Evolutionary conservation across 768 basidiomycete genomes (phyloP).

Genomic region (Russula emetica): DNA sequence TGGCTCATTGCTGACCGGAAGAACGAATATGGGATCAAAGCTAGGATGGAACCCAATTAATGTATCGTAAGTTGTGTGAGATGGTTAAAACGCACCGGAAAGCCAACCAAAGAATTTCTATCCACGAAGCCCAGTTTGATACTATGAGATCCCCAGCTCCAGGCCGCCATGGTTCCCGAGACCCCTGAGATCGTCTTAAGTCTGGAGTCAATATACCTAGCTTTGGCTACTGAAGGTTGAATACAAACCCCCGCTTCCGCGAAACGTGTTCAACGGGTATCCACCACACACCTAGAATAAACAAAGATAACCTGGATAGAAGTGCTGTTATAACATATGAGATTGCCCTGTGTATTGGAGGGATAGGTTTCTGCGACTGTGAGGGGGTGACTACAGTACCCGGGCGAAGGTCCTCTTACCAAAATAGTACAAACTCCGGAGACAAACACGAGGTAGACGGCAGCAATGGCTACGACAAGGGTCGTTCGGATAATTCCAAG

Average conservation of each 20-base stretch:
- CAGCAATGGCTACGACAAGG: constrained; percentile 47
- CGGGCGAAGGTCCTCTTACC: constrained; percentile 43
- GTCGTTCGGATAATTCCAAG: constrained; percentile 50
- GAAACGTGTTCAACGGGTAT: constrained; percentile 66
- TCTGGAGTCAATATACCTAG: constrained; percentile 15
- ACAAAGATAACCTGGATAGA: constrained; percentile 55
- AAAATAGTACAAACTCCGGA: constrained; percentile 52
- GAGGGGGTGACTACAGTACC: not conserved
- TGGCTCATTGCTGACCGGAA: constrained; percentile 55
- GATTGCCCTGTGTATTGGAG: constrained; percentile 46
- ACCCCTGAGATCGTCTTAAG: constrained; percentile 42
- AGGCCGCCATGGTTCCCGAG: constrained; percentile 57
- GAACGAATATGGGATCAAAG: constrained; percentile 79
- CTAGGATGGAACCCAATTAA: constrained; percentile 37
- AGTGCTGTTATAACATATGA: constrained; percentile 50
- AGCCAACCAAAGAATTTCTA: constrained; percentile 84
- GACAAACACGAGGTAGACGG: constrained; percentile 54
- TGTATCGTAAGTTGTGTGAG: not conserved
- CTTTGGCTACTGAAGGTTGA: constrained; percentile 10
- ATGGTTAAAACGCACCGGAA: constrained; percentile 49
- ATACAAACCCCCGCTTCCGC: constrained; percentile 68
- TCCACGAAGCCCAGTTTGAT: constrained; percentile 90
- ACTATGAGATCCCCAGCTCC: constrained; percentile 81
- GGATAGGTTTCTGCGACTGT: constrained; percentile 50
- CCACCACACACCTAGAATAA: constrained; percentile 69